These are phyloP conservation scores for Escallonia rubra DNA, from an alignment of 129 eudicot genomes.

Conservation along the genomic window DNA sequence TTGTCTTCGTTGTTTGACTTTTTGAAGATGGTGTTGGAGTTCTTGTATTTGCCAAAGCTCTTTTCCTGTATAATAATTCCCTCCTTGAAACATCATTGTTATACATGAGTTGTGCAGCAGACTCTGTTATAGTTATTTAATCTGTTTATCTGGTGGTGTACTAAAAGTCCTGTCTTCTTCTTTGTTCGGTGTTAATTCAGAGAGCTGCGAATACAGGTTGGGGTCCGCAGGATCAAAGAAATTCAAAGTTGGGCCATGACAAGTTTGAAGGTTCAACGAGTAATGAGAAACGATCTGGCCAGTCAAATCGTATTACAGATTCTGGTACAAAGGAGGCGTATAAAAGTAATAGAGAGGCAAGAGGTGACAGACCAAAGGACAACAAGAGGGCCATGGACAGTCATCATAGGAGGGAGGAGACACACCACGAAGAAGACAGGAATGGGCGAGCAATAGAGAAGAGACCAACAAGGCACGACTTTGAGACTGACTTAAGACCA, in stretches of 20 bases:
- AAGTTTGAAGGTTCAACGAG: slow-evolving; percentile 21
- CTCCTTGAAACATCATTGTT: no score
- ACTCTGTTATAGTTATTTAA: no score
- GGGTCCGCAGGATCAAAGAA: slow-evolving; percentile 45
- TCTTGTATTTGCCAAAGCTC: no score
- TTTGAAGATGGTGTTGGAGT: no score
- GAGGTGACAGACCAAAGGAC: slow-evolving; percentile 1
- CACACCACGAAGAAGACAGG: neutral
- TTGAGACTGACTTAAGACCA: slow-evolving; percentile 4
- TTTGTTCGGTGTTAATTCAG: slow-evolving; percentile 6
- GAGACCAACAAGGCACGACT: slow-evolving; percentile 20
- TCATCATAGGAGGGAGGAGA: neutral
- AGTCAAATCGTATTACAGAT: slow-evolving; percentile 3
- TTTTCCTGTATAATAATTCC: no score
- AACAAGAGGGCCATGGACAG: slow-evolving; percentile 3
- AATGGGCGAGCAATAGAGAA: slow-evolving; percentile 16
- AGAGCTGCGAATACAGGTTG: slow-evolving; percentile 68
- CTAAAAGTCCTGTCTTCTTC: neutral
- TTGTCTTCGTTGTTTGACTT: no score
- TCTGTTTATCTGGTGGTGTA: no score
- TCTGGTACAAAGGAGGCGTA: slow-evolving; percentile 2
- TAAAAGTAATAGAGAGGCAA: slow-evolving; percentile 12
- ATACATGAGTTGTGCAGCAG: neutral
- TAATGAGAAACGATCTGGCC: neutral
- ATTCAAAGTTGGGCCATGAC: slow-evolving; percentile 34